A percentile compares a stretch with the other conserved stretches of the same genome.
Conservation (phyloP, 352 stramenopile genomes). For the Pythium grandisporangium region DNA sequence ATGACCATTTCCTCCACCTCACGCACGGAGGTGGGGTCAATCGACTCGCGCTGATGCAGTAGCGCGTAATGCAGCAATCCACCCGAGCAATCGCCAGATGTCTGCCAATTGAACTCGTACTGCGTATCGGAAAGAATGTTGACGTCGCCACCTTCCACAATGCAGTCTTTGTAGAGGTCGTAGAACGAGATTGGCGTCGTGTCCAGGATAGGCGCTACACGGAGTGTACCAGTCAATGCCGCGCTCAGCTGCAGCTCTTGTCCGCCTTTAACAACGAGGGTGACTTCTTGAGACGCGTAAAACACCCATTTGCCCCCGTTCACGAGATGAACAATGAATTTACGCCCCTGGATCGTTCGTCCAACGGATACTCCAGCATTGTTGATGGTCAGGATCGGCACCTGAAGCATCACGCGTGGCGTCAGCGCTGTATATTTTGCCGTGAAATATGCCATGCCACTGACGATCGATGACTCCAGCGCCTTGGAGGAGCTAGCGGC, state of each 20-base stretch:
- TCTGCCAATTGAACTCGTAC: slow-evolving; percentile 60
- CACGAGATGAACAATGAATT: slow-evolving; percentile 40
- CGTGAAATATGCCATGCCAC: slow-evolving; percentile 68
- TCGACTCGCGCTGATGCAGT: slow-evolving; percentile 43
- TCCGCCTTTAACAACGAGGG: slow-evolving; percentile 30
- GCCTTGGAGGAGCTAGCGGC: slow-evolving; percentile 9
- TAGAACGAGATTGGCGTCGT: slow-evolving; percentile 33
- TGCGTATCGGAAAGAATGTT: slow-evolving; percentile 27
- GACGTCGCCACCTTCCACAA: slow-evolving; percentile 38
- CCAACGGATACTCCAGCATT: slow-evolving; percentile 15
- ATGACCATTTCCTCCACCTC: slow-evolving; percentile 24
- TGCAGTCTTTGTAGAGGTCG: slow-evolving; percentile 53
- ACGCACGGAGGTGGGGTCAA: slow-evolving; percentile 28
- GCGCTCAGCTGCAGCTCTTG: slow-evolving; percentile 22
- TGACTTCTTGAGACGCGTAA: slow-evolving; percentile 25
- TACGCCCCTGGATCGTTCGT: slow-evolving; percentile 18
- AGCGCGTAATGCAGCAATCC: slow-evolving; percentile 57
- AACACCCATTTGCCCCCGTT: slow-evolving; percentile 52
- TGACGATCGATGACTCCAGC: slow-evolving; percentile 44
- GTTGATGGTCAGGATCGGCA: slow-evolving; percentile 49
- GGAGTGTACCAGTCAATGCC: slow-evolving; percentile 32
- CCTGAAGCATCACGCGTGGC: slow-evolving; percentile 37
- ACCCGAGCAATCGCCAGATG: slow-evolving; percentile 31
- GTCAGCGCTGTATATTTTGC: slow-evolving; percentile 41
- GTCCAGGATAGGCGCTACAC: slow-evolving; percentile 29